Conservation (phyloP, 441 rosid species). For the Gossypium trilobum region DNA sequence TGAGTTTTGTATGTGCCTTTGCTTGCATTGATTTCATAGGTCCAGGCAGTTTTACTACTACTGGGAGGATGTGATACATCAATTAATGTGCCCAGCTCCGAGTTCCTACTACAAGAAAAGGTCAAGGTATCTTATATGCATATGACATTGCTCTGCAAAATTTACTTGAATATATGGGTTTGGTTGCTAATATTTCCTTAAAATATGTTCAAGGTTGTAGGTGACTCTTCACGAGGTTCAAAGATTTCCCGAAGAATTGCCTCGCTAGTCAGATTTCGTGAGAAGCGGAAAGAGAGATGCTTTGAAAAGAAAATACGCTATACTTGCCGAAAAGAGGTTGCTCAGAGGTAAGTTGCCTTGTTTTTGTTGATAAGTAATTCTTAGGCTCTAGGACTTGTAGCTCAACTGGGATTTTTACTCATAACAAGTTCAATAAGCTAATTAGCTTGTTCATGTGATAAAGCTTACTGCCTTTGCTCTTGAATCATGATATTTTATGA, state of each 20-base stretch:
- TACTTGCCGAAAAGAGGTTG: conserved; percentile 45
- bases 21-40: conserved; percentile 27
- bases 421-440: background rate
- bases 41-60: conserved; percentile 43
- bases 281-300: conserved; percentile 50
- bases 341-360: conserved; percentile 34
- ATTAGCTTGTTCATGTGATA: background rate
- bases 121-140: conserved; percentile 22
- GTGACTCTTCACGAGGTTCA: conserved; percentile 30
- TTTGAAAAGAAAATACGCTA: conserved; percentile 46
- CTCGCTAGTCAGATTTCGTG: conserved; percentile 43
- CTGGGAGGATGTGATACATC: conserved; percentile 33
- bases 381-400: background rate
- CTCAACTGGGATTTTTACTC: background rate
- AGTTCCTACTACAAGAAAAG: conserved; percentile 27
- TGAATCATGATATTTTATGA: background rate
- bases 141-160: background rate
- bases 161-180: background rate
- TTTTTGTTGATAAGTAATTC: background rate
- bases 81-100: conserved; percentile 25
- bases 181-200: conserved; percentile 5
- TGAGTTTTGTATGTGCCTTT: conserved; percentile 9
- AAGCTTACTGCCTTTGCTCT: background rate
- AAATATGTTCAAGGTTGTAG: conserved; percentile 27
- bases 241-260: conserved; percentile 43